These are phyloP conservation scores for Gigaspora rosea DNA, from an alignment of 192 early-diverging fungal genomes.

Conservation along the genomic window DNA sequence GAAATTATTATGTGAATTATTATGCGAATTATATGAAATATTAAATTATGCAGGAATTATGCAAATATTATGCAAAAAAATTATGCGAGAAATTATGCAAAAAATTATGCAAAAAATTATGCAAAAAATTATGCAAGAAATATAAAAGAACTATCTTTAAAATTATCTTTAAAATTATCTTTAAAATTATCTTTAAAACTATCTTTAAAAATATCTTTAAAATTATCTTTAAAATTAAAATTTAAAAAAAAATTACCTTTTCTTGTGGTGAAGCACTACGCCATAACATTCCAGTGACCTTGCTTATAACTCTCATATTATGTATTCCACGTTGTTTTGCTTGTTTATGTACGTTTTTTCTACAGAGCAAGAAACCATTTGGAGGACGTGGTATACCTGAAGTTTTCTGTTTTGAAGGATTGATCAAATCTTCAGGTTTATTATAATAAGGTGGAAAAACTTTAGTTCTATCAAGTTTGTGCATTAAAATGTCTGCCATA, in stretches of 20 bases:
- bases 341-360: constrained; percentile 4
- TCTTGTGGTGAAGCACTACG: not conserved
- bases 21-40: no score
- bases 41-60: no score
- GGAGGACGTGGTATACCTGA: not conserved
- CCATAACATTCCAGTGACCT: constrained; percentile 10
- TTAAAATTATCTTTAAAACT: no score
- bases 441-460: constrained; percentile 7
- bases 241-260: not conserved
- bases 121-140: no score
- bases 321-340: not conserved
- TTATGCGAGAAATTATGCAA: no score
- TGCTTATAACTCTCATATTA: constrained; percentile 19
- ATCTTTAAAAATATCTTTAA: no score
- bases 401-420: not conserved
- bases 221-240: no score
- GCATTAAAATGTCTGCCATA: not conserved
- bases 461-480: not conserved
- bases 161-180: no score
- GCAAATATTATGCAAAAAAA: no score
- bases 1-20: no score
- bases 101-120: no score
- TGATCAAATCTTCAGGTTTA: constrained; percentile 1
- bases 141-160: no score
- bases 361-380: constrained; percentile 12